A percentile compares a stretch with the other conserved stretches of the same genome.
These are phyloP conservation scores for Marchantia paleacea DNA, from an alignment of 225 moss, liverwort and hornwort species.

Conservation along the genomic window DNA sequence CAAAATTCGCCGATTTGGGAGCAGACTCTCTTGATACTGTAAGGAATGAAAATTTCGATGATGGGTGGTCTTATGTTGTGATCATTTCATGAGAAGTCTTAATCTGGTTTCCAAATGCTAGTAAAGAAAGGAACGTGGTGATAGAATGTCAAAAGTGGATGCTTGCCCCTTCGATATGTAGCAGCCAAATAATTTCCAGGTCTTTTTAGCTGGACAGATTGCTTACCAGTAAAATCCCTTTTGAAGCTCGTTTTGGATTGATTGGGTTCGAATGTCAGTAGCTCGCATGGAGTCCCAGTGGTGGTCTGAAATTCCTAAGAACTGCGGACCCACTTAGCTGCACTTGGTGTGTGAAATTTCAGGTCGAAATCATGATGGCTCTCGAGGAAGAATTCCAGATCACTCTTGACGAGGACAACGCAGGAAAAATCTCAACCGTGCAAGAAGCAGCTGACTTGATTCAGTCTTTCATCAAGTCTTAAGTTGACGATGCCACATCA, in stretches of 20 bases:
- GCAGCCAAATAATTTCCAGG: no score
- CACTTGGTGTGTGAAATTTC: not conserved
- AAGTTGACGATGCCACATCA: not conserved
- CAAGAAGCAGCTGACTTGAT: slow-evolving; percentile 51
- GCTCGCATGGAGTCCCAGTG: no score
- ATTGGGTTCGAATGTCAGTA: no score
- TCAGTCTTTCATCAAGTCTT: slow-evolving; percentile 19
- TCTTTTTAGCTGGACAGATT: no score
- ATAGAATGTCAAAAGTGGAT: no score
- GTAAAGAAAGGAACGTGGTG: no score
- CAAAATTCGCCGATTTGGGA: slow-evolving; percentile 71
- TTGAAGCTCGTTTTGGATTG: no score
- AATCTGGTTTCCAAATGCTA: no score
- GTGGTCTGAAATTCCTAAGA: not conserved
- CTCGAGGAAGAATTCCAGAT: slow-evolving; percentile 39
- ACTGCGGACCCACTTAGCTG: not conserved
- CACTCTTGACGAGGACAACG: slow-evolving; percentile 37
- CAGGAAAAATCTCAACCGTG: slow-evolving; percentile 44
- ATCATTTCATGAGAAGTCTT: not conserved
- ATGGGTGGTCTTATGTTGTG: not conserved
- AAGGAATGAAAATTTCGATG: not conserved
- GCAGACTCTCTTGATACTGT: slow-evolving; percentile 92
- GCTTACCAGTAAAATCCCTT: no score
- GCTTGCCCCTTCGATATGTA: no score
- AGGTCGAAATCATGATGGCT: slow-evolving; percentile 53